A percentile compares a stretch with the other conserved stretches of the same genome.
Evolutionary conservation across 805 yeast genomes (phyloP).

Genomic region (Ogataea sp.): DNA sequence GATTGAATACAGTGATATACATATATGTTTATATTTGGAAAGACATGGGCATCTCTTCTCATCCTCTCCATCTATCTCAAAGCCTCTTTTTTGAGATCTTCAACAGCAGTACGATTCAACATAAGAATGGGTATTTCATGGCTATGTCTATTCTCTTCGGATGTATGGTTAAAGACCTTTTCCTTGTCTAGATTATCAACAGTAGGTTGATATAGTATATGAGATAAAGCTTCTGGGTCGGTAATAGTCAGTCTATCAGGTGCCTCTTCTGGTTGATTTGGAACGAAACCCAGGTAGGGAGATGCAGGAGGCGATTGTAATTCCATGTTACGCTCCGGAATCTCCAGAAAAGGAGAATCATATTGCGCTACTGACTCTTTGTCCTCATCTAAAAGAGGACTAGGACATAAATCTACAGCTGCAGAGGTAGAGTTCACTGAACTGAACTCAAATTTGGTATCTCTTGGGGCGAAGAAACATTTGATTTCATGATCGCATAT

Average conservation of each 20-base stretch:
- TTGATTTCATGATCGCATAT: slow-evolving; percentile 12
- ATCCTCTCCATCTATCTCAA: too few species aligned
- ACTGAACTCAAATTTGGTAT: slow-evolving; percentile 1
- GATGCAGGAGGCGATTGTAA: slow-evolving; percentile 29
- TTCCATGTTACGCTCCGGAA: slow-evolving; percentile 22
- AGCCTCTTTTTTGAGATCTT: slow-evolving; percentile 5
- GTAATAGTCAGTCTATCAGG: slow-evolving; percentile 22
- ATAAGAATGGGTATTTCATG: slow-evolving; percentile 18
- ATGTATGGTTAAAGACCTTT: slow-evolving; percentile 8
- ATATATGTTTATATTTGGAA: too few species aligned
- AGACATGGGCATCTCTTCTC: too few species aligned
- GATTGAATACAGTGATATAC: too few species aligned
- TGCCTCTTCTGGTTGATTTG: slow-evolving; percentile 21
- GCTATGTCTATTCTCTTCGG: slow-evolving; percentile 1
- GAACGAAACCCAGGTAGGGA: slow-evolving; percentile 24
- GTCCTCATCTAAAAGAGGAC: too few species aligned
- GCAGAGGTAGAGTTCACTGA: too few species aligned
- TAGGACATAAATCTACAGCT: too few species aligned
- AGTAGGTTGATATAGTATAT: slow-evolving; percentile 20
- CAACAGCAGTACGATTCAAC: slow-evolving; percentile 22
- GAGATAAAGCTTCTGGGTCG: slow-evolving; percentile 22
- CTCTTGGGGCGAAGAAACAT: slow-evolving; percentile 4
- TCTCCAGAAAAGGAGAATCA: slow-evolving; percentile 2
- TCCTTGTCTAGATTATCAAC: slow-evolving; percentile 10
- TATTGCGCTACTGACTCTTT: too few species aligned